Evolutionary conservation across 768 basidiomycete genomes (phyloP), one percentile per base, ranked within the genome.

Genomic region (Dentipellis fragilis): DNA sequence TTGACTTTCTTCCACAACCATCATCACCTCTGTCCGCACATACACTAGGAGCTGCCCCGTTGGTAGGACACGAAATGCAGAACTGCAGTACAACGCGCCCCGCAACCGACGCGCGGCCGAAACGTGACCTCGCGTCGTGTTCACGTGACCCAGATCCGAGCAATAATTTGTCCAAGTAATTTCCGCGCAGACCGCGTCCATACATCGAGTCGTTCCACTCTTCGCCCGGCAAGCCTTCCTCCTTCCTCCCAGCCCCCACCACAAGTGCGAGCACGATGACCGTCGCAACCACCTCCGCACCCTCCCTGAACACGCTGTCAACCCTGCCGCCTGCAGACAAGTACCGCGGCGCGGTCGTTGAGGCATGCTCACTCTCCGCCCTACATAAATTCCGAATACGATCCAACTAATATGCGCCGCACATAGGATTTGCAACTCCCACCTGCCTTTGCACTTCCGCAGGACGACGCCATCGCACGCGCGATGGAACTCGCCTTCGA

Each of bases 401-500:
- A 29, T 29, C 29, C 29, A 52, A 49, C 34, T 45, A 35, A 37
- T 10, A 35, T 38, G 23, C 49, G 29, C 29, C 29, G 29, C 29
- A 29, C 29, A n/a, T 59, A 86, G 84, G 87, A 88, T 68, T 75
- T 89, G 4, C 88, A 90, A 75, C 70, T 90, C 0, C 85, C 91
- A 0, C 93, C 93, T 9, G 93, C 93, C 0, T 94, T 94, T 68
- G 80, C 86, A 14, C 75, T 95, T 3, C 85, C 87, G 8, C 71
- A 76, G 10, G 75, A 77, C 56, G 90, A 90, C 64, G 76, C 80
- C 17, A 83, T 94, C 56, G 77, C 80, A 9, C 76, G 79, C 21
- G 93, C 89, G 1, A 80, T 95, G 29, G 90, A 91, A 62, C 78
- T 87, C 22, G 93, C 93, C 0, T 95, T 93, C 63, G 93, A 96